Evolutionary conservation across 164 flowering plant species (phyloP), one percentile per base, ranked within the genome.

Genomic region (Vitis rupestris): DNA sequence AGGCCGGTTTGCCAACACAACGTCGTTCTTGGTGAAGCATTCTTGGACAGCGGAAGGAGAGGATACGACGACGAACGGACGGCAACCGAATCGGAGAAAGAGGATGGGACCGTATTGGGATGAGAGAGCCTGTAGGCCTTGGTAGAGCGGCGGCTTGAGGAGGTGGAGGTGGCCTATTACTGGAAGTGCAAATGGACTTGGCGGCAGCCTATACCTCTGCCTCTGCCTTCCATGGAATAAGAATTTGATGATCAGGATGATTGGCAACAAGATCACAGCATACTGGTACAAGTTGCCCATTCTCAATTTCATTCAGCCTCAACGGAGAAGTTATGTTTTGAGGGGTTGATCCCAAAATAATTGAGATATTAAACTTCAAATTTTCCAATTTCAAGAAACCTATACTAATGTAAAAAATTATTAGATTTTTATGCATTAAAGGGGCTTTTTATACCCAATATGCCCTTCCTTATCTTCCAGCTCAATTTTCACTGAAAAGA

Each of bases 1-100:
- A 15, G 82, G 81, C 8, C 85, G 79, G 65, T 74, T 70, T 7
- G 85, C 81, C 44, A 82, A 79, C 47, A 56, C 29, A 30, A 67
- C 44, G 55, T 82, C 85, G 60, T 82, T 70, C 15, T 51, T 75
- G 37, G 75, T 68, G 66, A 81, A 74, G 65, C 80, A 81, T 27
- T 76, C 74, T 27, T 78, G 72, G 7, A 62, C 80, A 0, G 62
- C 64, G 7, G 78, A 47, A 8, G 75, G 58, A 2, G 44, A 79
- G 66, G 69, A 47, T 2, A 79, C 47, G 6, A 76, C 29, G n/a
- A 82, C 76, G 49, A 72, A 65, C 5, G 55, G 68, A 10, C 69
- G 47, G 23, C 59, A 59, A 2, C 74, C 74, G 52, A 72, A 37
- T n/a, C 52, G 14, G 64, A 65, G 74, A 15, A 65, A 44, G n/a